These are phyloP conservation scores for Erythrobasidium hasegawianum DNA, from an alignment of 1,284 basidiomycete species.

Conservation along the genomic window DNA sequence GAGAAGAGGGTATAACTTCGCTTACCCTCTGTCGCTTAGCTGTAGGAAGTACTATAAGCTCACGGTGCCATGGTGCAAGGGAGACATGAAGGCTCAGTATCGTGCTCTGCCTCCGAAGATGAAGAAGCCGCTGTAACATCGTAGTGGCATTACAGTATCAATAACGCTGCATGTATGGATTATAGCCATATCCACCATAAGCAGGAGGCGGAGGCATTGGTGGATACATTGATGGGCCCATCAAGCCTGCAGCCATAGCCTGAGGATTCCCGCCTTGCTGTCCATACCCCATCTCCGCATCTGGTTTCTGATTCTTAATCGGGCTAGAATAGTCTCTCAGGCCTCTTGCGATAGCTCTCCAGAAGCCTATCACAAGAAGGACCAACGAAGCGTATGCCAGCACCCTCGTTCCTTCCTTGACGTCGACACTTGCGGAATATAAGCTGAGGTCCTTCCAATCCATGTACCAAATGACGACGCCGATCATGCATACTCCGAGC, in stretches of 20 bases:
- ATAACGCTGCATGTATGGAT: not conserved
- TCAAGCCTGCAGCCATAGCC: not conserved
- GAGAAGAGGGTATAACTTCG: conserved; percentile 9
- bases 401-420: not conserved
- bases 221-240: not conserved
- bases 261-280: not conserved
- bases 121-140: too few relatives aligned
- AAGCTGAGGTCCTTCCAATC: not conserved
- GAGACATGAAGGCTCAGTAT: not conserved
- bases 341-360: not conserved
- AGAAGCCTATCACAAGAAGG: conserved; percentile 1
- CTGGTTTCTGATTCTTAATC: not conserved
- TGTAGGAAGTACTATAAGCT: conserved; percentile 30
- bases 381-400: not conserved
- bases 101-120: not conserved
- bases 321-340: not conserved
- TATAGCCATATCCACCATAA: not conserved
- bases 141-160: too few relatives aligned
- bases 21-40: conserved; percentile 5
- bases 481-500: not conserved
- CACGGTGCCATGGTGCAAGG: conserved; percentile 29
- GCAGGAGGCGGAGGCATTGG: not conserved
- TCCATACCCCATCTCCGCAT: not conserved
- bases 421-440: not conserved
- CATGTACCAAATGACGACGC: conserved; percentile 1